phyloP scores from a whole-genome alignment of 148 eudicot genomes.

The Polygonum aviculare region DNA sequence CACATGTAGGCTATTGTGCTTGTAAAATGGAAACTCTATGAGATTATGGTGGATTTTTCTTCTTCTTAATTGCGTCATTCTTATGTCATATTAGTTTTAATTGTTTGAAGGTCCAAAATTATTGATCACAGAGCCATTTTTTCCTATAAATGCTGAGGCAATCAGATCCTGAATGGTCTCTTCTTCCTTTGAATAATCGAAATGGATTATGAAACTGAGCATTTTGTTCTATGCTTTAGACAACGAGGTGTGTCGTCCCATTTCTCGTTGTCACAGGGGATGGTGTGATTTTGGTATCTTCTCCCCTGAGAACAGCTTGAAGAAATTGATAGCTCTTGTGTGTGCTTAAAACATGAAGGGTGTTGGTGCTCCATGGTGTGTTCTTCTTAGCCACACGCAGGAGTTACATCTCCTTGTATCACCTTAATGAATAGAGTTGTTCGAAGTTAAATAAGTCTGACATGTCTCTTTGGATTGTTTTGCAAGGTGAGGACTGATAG shows the following conservation, averaged over 20 bases:
- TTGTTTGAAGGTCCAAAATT: neutral
- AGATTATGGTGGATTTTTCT: neutral
- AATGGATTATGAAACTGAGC: neutral
- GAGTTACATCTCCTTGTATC: neutral
- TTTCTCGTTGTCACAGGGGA: conserved; percentile 82
- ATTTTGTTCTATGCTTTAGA: conserved; percentile 29
- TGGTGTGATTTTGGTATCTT: conserved; percentile 73
- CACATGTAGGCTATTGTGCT: neutral
- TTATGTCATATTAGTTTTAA: neutral
- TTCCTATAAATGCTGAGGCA: neutral
- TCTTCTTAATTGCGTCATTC: neutral
- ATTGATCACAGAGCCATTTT: neutral
- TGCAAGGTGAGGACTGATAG: conserved; percentile 88
- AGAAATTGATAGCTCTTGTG: neutral
- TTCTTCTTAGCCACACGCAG: neutral
- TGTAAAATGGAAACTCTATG: neutral
- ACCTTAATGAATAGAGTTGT: neutral
- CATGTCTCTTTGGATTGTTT: conserved; percentile 15
- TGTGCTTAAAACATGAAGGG: neutral
- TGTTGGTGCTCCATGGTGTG: neutral
- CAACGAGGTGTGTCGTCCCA: conserved; percentile 65
- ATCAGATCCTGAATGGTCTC: neutral
- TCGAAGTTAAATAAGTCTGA: neutral
- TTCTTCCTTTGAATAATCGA: neutral
- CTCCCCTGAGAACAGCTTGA: conserved; percentile 74